Evolutionary conservation across 257 asterid species (phyloP).

Genomic region (Gentiana straminea): DNA sequence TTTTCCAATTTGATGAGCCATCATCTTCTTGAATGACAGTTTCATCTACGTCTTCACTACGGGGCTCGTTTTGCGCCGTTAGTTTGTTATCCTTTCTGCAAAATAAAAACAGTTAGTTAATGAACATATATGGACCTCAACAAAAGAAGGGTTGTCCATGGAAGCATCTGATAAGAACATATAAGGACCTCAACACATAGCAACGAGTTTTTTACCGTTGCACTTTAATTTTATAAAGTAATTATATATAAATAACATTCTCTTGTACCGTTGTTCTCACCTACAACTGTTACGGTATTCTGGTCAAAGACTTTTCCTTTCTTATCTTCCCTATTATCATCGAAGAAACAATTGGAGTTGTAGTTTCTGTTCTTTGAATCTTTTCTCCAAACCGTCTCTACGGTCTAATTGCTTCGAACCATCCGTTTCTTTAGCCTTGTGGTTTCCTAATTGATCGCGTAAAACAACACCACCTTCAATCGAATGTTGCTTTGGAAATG

Average conservation of each 20-base stretch:
- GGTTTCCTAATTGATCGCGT: neutral
- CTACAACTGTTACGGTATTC: neutral
- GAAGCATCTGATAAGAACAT: neutral
- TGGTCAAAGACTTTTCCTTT: slow-evolving; percentile 5
- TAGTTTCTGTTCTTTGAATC: slow-evolving; percentile 1
- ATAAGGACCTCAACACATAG: too few species aligned
- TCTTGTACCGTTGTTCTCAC: slow-evolving; percentile 5
- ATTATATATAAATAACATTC: too few species aligned
- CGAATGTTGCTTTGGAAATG: neutral
- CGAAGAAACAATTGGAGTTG: too few species aligned
- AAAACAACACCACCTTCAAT: slow-evolving; percentile 3
- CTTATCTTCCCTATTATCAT: neutral
- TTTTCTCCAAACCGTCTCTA: neutral
- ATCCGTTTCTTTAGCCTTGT: neutral
- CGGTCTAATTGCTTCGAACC: slow-evolving; percentile 2
- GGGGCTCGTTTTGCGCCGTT: slow-evolving; percentile 11
- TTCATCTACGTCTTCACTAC: slow-evolving; percentile 13
- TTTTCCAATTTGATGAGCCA: slow-evolving; percentile 37
- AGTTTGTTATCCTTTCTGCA: slow-evolving; percentile 17
- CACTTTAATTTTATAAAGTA: too few species aligned
- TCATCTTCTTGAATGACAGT: slow-evolving; percentile 14
- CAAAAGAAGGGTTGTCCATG: neutral
- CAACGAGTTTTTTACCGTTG: too few species aligned
- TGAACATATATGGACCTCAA: slow-evolving; percentile 1
- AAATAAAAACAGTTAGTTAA: slow-evolving; percentile 3